Conservation (phyloP, 2,329 filamentous ascomycete species). For the Sclerotiophoma versabilis region DNA sequence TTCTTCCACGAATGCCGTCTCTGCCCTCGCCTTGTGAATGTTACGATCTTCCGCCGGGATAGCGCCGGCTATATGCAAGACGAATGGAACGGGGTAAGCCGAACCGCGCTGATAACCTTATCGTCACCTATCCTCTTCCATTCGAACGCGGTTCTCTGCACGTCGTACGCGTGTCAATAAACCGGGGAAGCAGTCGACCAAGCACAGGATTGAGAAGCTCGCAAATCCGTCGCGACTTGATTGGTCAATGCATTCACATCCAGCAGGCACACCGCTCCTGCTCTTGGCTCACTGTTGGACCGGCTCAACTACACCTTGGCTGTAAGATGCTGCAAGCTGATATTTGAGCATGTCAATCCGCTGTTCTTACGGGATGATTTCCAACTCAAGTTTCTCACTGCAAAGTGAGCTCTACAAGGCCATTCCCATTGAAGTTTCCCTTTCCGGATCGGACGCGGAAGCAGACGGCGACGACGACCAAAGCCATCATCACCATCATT, state of each 20-base stretch:
- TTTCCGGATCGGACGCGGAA: too few species aligned
- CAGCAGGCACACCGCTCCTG: conserved; percentile 5
- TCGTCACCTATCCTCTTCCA: conserved; percentile 25
- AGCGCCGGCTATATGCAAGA: conserved; percentile 19
- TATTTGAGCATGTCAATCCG: neutral
- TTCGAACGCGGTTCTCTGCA: neutral
- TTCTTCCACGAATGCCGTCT: conserved; percentile 8
- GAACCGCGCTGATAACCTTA: conserved; percentile 33
- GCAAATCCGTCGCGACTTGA: neutral
- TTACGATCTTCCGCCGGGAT: conserved; percentile 2
- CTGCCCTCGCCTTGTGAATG: neutral
- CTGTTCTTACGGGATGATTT: neutral
- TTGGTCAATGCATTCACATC: neutral
- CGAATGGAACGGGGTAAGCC: neutral
- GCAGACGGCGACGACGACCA: too few species aligned
- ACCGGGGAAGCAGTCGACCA: neutral
- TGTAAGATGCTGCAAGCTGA: neutral
- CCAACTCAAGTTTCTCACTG: neutral
- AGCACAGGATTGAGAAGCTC: neutral
- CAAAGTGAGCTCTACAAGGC: neutral
- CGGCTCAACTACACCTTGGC: neutral
- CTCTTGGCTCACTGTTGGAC: neutral
- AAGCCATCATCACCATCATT: too few species aligned
- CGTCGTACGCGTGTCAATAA: neutral
- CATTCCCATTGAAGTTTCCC: too few species aligned